A percentile compares a stretch with the other conserved stretches of the same genome.
phyloP scores from a whole-genome alignment of 192 early-diverging fungal genomes.

The Cetraspora pellucida region DNA sequence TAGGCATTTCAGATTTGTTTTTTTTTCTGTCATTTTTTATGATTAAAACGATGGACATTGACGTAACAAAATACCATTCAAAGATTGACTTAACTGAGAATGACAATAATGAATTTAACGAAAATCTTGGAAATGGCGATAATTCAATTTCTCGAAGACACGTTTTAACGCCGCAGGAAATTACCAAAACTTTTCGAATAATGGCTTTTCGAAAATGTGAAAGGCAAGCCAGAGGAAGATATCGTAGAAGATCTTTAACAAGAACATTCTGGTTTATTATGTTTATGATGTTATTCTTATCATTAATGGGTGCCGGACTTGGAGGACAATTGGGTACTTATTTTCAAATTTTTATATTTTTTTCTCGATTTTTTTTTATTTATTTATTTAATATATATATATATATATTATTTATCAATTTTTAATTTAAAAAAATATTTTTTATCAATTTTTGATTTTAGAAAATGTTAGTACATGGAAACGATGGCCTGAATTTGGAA shows the following conservation, averaged over 20 bases:
- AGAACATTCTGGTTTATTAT: constrained; percentile 19
- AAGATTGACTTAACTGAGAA: too few relatives aligned
- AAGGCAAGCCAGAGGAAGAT: constrained; percentile 16
- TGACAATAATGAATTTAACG: too few relatives aligned
- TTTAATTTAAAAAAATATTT: too few relatives aligned
- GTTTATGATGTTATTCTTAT: constrained; percentile 24
- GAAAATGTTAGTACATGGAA: constrained; percentile 8
- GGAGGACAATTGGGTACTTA: constrained; percentile 5
- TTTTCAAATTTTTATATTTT: too few relatives aligned
- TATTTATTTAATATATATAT: too few relatives aligned
- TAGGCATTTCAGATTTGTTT: too few relatives aligned
- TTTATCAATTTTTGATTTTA: neutral
- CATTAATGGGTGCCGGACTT: constrained; percentile 20
- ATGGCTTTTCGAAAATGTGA: constrained; percentile 16
- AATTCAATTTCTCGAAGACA: neutral
- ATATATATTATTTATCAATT: too few relatives aligned
- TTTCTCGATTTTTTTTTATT: too few relatives aligned
- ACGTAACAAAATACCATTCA: too few relatives aligned
- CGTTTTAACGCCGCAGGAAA: constrained; percentile 15
- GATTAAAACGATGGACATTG: too few relatives aligned
- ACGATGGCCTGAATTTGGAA: constrained; percentile 19
- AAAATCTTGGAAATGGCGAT: neutral
- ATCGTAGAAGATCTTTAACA: constrained; percentile 3
- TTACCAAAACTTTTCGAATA: constrained; percentile 8
- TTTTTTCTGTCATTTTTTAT: too few relatives aligned